Evolutionary conservation across 257 asterid species (phyloP), one percentile per base, ranked within the genome.

Genomic region (Oldenlandia corymbosa): DNA sequence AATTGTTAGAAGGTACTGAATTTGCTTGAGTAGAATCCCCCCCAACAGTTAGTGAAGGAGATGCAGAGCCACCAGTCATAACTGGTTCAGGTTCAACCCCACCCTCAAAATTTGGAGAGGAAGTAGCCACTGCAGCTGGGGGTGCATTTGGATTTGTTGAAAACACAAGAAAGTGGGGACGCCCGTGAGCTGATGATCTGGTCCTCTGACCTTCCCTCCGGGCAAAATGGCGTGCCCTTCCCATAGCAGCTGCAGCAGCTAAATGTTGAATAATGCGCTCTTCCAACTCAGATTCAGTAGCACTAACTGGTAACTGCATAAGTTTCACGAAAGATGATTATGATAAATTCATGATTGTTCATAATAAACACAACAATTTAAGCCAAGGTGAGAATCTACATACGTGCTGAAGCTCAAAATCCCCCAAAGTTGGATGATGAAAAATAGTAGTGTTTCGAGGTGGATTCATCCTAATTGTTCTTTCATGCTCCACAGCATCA

Each of bases 161-260:
- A 58, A 86, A 84, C 73, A 91, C 90, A 77, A 91, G 81, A 73
- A 73, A 83, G 8, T 84, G 98, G 46, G 95, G 91, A 41, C 85
- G 95, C 23, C 84, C 90, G 58, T 86, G 95, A 74, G 88, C 57
- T 41, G 95, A 88, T 52, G 97, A 58, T 58, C 97, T 79, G 62
- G 66, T 62, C 80, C 95, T 77, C 68, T 77, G 91, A 39, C 84
- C 89, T 71, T 86, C 97, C 68, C 96, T 80, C 71, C 96, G 78
- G 62, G 91, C 88, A 32, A 88, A 73, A 66, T 91, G 94, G 47
- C 94, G 91, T 58, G 95, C 87, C 78, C 96, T 81, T 60, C 96
- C 96, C 98, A 86, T 88, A 8, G 96, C 89, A 52, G 98, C 95
- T 3, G 98, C 96, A 65, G 95, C 91, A 27, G 95, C 95, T 71